These are phyloP conservation scores for Leccinum rimulosum DNA, from an alignment of 768 basidiomycete species.

Conservation along the genomic window DNA sequence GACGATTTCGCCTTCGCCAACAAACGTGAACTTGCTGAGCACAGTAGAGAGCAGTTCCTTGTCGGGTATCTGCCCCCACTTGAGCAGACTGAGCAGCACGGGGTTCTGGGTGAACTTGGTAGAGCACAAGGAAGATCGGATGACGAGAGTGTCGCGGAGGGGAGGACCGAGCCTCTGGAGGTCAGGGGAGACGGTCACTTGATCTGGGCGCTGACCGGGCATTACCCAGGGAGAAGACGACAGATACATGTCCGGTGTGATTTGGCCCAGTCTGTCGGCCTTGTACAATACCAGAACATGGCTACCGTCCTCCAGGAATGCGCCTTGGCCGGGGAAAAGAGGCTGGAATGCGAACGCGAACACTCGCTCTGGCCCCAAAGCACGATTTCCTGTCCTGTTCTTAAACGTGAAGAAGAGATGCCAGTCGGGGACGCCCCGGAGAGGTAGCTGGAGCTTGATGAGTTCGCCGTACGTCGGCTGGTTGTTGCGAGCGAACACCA, in stretches of 20 bases:
- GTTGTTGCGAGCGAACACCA: constrained; percentile 86
- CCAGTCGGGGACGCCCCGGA: constrained; percentile 67
- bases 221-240: constrained; percentile 59
- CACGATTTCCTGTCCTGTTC: constrained; percentile 59
- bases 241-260: constrained; percentile 72
- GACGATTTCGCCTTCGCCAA: constrained; percentile 91
- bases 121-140: constrained; percentile 90
- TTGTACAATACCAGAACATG: constrained; percentile 84
- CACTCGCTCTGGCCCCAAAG: constrained; percentile 57
- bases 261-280: constrained; percentile 64
- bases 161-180: constrained; percentile 65
- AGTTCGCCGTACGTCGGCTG: constrained; percentile 93
- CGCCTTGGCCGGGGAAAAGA: constrained; percentile 68
- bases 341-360: constrained; percentile 95
- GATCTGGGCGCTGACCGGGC: constrained; percentile 58
- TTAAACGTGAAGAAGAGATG: constrained; percentile 95
- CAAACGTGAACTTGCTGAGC: constrained; percentile 84
- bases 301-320: constrained; percentile 87
- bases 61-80: constrained; percentile 73
- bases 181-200: constrained; percentile 54
- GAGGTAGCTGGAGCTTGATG: constrained; percentile 79
- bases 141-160: constrained; percentile 70
- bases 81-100: constrained; percentile 73
- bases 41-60: constrained; percentile 66
- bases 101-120: constrained; percentile 90